phyloP scores from a whole-genome alignment of 2,329 filamentous ascomycete genomes.

The Fonsecaea nubica region DNA sequence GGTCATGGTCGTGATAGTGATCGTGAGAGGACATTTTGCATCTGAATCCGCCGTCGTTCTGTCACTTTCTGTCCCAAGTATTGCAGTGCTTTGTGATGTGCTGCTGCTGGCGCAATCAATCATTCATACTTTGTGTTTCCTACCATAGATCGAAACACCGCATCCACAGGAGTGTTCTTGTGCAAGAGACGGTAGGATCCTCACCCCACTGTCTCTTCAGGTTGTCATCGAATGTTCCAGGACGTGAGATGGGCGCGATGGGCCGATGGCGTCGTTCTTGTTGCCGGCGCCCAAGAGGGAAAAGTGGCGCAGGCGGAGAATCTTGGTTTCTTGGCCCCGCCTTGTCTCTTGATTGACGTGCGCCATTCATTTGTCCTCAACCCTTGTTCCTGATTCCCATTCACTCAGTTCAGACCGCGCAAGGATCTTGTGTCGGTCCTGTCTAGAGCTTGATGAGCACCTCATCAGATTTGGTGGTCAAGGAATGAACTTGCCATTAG shows the following conservation, averaged over 20 bases:
- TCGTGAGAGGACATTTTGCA: constrained; percentile 30
- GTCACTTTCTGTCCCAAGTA: background rate
- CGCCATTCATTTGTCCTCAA: background rate
- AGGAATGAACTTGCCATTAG: background rate
- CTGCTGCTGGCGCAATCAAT: background rate
- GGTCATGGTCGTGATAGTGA: constrained; percentile 42
- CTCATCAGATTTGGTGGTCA: background rate
- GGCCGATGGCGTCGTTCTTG: too few relatives aligned
- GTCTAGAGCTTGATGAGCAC: background rate
- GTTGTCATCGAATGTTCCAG: background rate
- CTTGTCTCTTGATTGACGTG: background rate
- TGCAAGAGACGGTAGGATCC: background rate
- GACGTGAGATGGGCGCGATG: background rate
- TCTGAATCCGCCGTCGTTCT: background rate
- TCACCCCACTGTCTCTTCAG: background rate
- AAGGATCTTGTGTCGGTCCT: background rate
- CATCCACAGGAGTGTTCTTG: background rate
- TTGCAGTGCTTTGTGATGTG: background rate
- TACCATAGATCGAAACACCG: background rate
- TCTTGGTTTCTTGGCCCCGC: background rate
- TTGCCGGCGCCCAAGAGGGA: background rate
- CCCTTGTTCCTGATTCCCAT: background rate
- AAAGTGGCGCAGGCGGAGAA: background rate
- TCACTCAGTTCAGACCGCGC: background rate
- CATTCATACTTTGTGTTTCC: background rate